Base-by-base conservation (phyloP, 2,329 filamentous ascomycete species). In the Epichloe scottii region DNA sequence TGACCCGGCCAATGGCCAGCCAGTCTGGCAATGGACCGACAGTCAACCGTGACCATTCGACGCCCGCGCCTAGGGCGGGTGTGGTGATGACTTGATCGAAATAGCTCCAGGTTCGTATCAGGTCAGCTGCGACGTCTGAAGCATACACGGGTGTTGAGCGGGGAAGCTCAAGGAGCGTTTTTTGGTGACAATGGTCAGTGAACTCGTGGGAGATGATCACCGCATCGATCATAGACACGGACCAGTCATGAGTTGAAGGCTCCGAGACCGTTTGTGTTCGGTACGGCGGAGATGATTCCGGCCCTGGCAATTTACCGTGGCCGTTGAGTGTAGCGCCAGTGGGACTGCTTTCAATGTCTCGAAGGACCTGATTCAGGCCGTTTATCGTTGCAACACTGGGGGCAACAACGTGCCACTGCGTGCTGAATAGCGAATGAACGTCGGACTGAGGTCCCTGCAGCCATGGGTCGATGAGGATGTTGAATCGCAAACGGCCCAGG, bases 401-500 rank as follows among this genome's bases (percentile, higher is more conserved):
- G 49, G 74, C 62, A 0, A 71, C 70, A 1, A 75, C 71, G 60
- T 85, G 82, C 71, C 74, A 82, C 62, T 85, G 82, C 57, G 78
- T 78, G 47, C 75, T 79, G 62, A 85, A 84, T 77, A 81, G 85
- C 43, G 67, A 65, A 2, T 78, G 78, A 10, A 84, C 75, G 60
- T 85, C 82, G 52, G 71, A 76, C 63, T 85, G 81, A 0, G 76
- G 71, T 3, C 81, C 81, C 15, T 70, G 65, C 2, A 85, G 69
- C 82, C 82, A 85, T 0, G 81, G 81, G 59, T 85, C 81, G 42
- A 85, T 71, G 19, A 85, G 65, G 47, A 85, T 70, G 59, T 85
- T 84, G 69, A 76, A 84, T 57, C 77, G 81, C 17, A 69, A 66
- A 17, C 74, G 72, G 6, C 66, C 66, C n/a, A 65, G 65, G 40